These are phyloP conservation scores for Ophiocordyceps polyrhachis-furcata DNA, from an alignment of 2,329 filamentous ascomycete species.

Conservation along the genomic window DNA sequence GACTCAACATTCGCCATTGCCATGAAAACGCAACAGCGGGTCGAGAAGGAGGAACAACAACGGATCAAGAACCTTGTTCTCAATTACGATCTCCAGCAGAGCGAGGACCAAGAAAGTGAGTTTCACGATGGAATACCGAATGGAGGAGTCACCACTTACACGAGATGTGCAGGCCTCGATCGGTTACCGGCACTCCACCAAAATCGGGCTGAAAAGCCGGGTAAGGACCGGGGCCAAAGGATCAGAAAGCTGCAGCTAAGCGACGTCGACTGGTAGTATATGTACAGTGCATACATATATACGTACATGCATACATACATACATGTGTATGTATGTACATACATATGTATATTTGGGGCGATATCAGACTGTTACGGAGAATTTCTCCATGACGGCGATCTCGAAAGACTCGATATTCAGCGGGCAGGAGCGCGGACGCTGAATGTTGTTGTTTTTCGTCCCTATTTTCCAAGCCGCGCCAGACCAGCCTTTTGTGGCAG, in stretches of 20 bases:
- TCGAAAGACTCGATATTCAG: too few relatives aligned
- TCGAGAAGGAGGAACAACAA: conserved; percentile 89
- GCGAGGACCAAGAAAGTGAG: conserved; percentile 60
- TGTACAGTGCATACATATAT: too few relatives aligned
- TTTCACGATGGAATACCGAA: neutral
- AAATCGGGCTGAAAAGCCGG: conserved; percentile 35
- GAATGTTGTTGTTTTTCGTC: too few relatives aligned
- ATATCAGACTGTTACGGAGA: too few relatives aligned
- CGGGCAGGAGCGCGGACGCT: too few relatives aligned
- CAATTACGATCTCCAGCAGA: conserved; percentile 85
- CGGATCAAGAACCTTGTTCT: conserved; percentile 95
- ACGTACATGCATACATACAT: too few relatives aligned
- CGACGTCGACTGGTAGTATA: conserved; percentile 98
- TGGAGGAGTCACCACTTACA: neutral
- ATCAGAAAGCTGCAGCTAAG: conserved; percentile 83
- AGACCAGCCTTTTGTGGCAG: too few relatives aligned
- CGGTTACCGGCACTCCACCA: conserved; percentile 28
- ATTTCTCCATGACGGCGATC: too few relatives aligned
- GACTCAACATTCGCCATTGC: conserved; percentile 91
- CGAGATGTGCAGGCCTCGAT: conserved; percentile 23
- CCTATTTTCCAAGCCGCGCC: too few relatives aligned
- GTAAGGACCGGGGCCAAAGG: conserved; percentile 56
- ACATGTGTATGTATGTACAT: too few relatives aligned
- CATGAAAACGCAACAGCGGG: conserved; percentile 89
- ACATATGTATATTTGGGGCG: too few relatives aligned